A percentile compares a stretch with the other conserved stretches of the same genome.
Conservation (phyloP, 768 basidiomycete genomes). For the Obba rivulosa region DNA sequence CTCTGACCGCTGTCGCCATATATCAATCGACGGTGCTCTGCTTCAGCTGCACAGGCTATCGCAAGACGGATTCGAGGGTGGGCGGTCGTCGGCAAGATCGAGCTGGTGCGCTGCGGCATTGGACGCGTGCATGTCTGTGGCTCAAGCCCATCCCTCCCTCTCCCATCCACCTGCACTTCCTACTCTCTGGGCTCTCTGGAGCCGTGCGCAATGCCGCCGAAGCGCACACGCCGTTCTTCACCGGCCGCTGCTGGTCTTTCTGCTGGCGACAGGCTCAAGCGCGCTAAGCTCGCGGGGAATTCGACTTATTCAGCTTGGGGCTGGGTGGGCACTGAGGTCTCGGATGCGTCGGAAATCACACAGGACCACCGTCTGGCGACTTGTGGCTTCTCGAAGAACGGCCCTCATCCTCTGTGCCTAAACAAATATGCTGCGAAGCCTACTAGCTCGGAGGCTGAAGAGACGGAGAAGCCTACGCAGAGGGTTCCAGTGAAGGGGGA, state of each 20-base stretch:
- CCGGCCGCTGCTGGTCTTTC: conserved; percentile 36
- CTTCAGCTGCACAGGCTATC: too few relatives aligned
- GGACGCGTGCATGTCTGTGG: too few relatives aligned
- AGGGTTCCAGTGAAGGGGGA: conserved; percentile 30
- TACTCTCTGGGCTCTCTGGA: not conserved
- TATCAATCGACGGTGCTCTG: too few relatives aligned
- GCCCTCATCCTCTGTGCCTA: conserved; percentile 45
- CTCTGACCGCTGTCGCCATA: too few relatives aligned
- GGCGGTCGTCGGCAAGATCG: too few relatives aligned
- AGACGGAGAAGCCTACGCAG: conserved; percentile 2
- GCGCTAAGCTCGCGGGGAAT: conserved; percentile 42
- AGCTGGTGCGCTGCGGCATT: too few relatives aligned
- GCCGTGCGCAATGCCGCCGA: conserved; percentile 18
- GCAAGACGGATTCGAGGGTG: too few relatives aligned
- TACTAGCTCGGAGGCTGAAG: conserved; percentile 9
- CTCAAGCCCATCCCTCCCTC: not conserved
- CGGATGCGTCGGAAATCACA: conserved; percentile 53
- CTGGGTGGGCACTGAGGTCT: conserved; percentile 73
- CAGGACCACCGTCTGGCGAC: conserved; percentile 59
- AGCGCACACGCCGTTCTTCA: conserved; percentile 20
- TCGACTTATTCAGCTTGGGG: conserved; percentile 54
- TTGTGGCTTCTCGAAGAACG: conserved; percentile 59
- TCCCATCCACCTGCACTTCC: not conserved
- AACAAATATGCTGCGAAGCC: conserved; percentile 43
- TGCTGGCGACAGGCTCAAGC: conserved; percentile 60